Conservation (phyloP, 1,284 basidiomycete genomes). For the Vanrija humicola region DNA sequence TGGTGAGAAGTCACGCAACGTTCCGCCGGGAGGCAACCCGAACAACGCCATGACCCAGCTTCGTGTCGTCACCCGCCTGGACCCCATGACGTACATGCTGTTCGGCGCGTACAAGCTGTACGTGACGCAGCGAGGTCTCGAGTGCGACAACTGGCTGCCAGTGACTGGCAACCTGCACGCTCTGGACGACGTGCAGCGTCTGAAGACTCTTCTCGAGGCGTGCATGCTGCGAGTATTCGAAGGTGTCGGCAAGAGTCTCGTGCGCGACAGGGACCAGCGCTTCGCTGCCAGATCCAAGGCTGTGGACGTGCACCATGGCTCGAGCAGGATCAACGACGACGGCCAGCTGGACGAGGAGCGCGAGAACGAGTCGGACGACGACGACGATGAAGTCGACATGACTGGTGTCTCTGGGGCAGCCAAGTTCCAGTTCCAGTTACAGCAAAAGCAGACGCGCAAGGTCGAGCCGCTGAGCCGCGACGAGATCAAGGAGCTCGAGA, state of each 20-base stretch:
- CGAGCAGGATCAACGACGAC: constrained; percentile 22
- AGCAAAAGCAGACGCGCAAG: constrained; percentile 13
- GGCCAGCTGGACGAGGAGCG: constrained; percentile 51
- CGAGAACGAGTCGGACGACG: constrained; percentile 59
- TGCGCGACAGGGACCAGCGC: constrained; percentile 28
- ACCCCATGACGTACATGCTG: constrained; percentile 85
- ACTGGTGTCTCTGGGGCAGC: not conserved
- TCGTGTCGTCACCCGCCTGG: constrained; percentile 77
- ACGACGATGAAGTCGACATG: constrained; percentile 43
- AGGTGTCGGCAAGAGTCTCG: constrained; percentile 59
- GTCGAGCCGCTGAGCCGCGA: constrained; percentile 55
- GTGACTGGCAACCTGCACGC: constrained; percentile 72
- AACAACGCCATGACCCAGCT: constrained; percentile 50
- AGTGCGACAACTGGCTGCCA: constrained; percentile 89
- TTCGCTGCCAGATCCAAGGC: constrained; percentile 20
- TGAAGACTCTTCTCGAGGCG: constrained; percentile 76
- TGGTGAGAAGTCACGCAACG: constrained; percentile 76
- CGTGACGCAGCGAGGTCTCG: constrained; percentile 64
- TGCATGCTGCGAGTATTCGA: constrained; percentile 91
- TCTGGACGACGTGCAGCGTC: constrained; percentile 76
- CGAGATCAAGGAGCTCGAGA: constrained; percentile 70
- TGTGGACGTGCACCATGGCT: constrained; percentile 13
- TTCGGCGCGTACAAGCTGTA: constrained; percentile 82
- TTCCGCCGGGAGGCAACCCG: constrained; percentile 36
- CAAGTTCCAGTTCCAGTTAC: constrained; percentile 12